A percentile compares a stretch with the other conserved stretches of the same genome.
Evolutionary conservation across 352 stramenopile species (phyloP).

Genomic region (Globisporangium solare): DNA sequence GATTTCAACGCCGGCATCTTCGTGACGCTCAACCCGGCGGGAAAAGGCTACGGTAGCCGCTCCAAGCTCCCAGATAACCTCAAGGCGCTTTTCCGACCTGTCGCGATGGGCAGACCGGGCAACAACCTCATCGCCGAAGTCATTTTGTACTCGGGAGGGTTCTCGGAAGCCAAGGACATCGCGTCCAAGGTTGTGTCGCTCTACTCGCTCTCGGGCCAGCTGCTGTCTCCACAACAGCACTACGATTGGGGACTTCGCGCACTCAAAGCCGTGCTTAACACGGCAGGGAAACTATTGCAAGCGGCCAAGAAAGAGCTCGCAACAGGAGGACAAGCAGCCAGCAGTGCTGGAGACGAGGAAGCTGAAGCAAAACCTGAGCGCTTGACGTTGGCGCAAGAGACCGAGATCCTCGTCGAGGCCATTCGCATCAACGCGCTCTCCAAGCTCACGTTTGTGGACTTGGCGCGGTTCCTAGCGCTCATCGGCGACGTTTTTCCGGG

Average conservation of each 20-base stretch:
- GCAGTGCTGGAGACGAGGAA: slow-evolving; percentile 10
- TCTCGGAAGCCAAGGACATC: slow-evolving; percentile 87
- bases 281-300: slow-evolving; percentile 89
- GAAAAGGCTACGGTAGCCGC: slow-evolving; percentile 92
- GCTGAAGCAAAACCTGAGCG: slow-evolving; percentile 18
- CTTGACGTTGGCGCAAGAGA: slow-evolving; percentile 74
- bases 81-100: slow-evolving; percentile 92
- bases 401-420: slow-evolving; percentile 93
- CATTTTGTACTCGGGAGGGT: slow-evolving; percentile 90
- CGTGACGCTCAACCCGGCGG: slow-evolving; percentile 93
- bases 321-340: slow-evolving; percentile 6
- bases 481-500: slow-evolving; percentile 94
- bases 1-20: slow-evolving; percentile 95
- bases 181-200: slow-evolving; percentile 90
- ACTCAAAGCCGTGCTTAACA: slow-evolving; percentile 94
- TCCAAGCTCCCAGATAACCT: slow-evolving; percentile 93
- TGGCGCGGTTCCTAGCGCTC: slow-evolving; percentile 84
- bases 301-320: slow-evolving; percentile 65
- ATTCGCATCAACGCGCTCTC: slow-evolving; percentile 94
- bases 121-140: slow-evolving; percentile 94
- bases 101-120: slow-evolving; percentile 91
- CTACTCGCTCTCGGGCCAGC: slow-evolving; percentile 84
- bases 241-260: slow-evolving; percentile 93
- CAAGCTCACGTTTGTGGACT: slow-evolving; percentile 93
- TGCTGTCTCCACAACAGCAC: slow-evolving; percentile 89